These are phyloP conservation scores for Tanacetum coccineum DNA, from an alignment of 129 eudicot species.

Conservation along the genomic window DNA sequence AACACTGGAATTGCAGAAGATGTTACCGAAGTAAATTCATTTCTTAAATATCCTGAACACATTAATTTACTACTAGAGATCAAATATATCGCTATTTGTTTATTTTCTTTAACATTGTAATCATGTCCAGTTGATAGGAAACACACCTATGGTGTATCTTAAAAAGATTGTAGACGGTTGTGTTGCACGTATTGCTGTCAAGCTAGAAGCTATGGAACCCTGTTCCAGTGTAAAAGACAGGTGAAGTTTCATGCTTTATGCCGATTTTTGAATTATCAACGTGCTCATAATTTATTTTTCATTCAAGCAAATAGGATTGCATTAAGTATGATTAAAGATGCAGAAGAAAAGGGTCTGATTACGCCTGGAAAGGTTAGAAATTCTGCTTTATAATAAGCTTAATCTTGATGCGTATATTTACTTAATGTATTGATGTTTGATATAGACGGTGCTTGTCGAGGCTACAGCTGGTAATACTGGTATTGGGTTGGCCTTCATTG, in stretches of 20 bases:
- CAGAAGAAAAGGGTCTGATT: slow-evolving; percentile 75
- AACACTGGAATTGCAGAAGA: slow-evolving; percentile 55
- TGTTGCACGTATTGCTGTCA: slow-evolving; percentile 59
- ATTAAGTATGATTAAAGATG: slow-evolving; percentile 64
- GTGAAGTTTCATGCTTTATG: slow-evolving; percentile 12
- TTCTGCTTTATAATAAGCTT: neutral
- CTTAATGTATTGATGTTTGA: neutral
- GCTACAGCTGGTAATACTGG: slow-evolving; percentile 72
- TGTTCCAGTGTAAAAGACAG: slow-evolving; percentile 76
- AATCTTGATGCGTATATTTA: neutral
- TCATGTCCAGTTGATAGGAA: slow-evolving; percentile 54
- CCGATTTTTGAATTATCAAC: neutral
- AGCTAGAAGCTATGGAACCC: slow-evolving; percentile 68
- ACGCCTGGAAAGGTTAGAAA: slow-evolving; percentile 63
- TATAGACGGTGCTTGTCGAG: slow-evolving; percentile 61
- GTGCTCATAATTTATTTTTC: neutral
- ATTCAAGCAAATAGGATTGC: slow-evolving; percentile 41
- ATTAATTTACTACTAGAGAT: neutral
- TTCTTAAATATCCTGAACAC: slow-evolving; percentile 7
- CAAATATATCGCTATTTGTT: no score
- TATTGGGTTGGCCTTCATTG: slow-evolving; percentile 68
- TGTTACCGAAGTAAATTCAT: slow-evolving; percentile 50
- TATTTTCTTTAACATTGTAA: neutral
- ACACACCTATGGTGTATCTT: slow-evolving; percentile 72
- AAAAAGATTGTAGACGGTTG: slow-evolving; percentile 63